Percentiles rank a stretch among this genome's conserved stretches.
These are phyloP conservation scores for Vicia faba DNA, from an alignment of 306 rosid genomes.

Conservation along the genomic window DNA sequence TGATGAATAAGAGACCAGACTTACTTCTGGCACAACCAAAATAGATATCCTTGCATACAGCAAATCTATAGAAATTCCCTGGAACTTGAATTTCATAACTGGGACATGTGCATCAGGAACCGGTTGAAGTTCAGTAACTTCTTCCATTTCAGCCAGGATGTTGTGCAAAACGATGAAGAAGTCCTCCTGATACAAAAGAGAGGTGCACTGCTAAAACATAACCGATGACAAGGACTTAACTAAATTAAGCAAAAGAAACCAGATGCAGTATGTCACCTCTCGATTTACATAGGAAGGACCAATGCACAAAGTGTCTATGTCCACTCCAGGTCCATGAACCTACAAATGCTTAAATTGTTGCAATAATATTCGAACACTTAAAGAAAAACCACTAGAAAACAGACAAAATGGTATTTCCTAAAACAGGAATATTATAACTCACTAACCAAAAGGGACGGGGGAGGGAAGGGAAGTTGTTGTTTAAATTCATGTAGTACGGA, in stretches of 20 bases:
- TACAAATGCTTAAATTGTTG: conserved; percentile 43
- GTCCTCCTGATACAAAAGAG: conserved; percentile 80
- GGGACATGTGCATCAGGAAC: conserved; percentile 97
- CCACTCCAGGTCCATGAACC: conserved; percentile 95
- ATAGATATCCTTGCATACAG: conserved; percentile 86
- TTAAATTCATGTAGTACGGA: conserved; percentile 5
- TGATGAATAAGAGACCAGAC: conserved; percentile 42
- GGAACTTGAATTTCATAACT: conserved; percentile 94
- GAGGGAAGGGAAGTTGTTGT: neutral
- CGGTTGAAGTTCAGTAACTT: conserved; percentile 89
- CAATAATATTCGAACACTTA: conserved; percentile 20
- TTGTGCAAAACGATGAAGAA: conserved; percentile 78
- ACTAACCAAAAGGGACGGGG: neutral
- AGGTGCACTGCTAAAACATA: conserved; percentile 36
- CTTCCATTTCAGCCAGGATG: conserved; percentile 79
- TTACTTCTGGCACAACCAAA: conserved; percentile 92
- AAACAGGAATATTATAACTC: conserved; percentile 20
- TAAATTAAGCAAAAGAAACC: conserved; percentile 31
- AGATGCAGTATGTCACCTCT: conserved; percentile 56
- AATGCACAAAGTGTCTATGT: conserved; percentile 81
- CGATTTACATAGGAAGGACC: conserved; percentile 91
- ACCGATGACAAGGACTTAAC: conserved; percentile 6
- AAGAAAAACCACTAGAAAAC: conserved; percentile 29
- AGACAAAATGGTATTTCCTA: conserved; percentile 9
- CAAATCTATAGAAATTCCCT: conserved; percentile 88